Evolutionary conservation across 768 basidiomycete species (phyloP).

Genomic region (Suillus cothurnatus): DNA sequence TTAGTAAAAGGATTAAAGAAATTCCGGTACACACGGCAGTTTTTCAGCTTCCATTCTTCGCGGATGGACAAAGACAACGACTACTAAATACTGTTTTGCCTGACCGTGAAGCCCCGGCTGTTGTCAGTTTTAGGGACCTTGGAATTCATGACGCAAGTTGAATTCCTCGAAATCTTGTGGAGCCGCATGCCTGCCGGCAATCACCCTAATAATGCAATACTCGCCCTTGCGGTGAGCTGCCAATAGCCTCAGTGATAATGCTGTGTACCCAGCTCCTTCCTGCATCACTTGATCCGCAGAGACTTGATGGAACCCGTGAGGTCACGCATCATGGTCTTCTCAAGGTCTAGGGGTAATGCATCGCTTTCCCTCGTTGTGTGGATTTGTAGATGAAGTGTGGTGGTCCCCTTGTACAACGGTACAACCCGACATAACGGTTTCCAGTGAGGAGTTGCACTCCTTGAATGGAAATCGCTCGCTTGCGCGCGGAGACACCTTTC

Average conservation of each 20-base stretch:
- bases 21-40: background rate
- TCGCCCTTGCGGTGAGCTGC: conserved; percentile 5
- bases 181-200: conserved; percentile 8
- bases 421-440: background rate
- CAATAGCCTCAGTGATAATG: conserved; percentile 5
- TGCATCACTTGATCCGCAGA: conserved; percentile 7
- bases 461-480: conserved; percentile 3
- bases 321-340: conserved; percentile 5
- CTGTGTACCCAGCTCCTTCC: background rate
- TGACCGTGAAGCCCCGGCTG: no score
- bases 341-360: conserved; percentile 9
- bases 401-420: background rate
- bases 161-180: background rate
- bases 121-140: background rate
- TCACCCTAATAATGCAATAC: conserved; percentile 9
- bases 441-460: background rate
- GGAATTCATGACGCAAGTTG: background rate
- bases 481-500: background rate
- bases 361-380: background rate
- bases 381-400: background rate
- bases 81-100: background rate
- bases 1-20: background rate
- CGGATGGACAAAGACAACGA: background rate
- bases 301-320: conserved; percentile 6
- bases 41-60: background rate